phyloP scores from a whole-genome alignment of 1,139 yeast genomes.

The Saccharomyces hybrid region DNA sequence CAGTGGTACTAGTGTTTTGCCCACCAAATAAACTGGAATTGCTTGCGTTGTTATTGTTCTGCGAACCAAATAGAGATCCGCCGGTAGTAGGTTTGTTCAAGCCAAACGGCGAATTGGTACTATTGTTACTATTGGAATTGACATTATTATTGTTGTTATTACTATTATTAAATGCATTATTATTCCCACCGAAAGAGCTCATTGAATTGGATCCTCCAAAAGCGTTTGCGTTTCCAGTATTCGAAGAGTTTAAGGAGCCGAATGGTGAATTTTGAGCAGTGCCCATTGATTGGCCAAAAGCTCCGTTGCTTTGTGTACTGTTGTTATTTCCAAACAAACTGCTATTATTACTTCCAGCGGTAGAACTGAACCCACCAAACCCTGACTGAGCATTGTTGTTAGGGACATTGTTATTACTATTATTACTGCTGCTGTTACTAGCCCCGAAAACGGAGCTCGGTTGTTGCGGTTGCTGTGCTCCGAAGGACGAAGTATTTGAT shows the following conservation, averaged over 20 bases:
- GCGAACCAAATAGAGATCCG: background rate
- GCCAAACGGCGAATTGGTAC: constrained; percentile 22
- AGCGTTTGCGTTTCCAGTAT: constrained; percentile 8
- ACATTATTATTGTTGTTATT: constrained; percentile 18
- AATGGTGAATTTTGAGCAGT: constrained; percentile 15
- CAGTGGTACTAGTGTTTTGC: constrained; percentile 9
- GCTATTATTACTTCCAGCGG: constrained; percentile 17
- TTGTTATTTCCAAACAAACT: constrained; percentile 5
- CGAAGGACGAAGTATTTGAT: background rate
- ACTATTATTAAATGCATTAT: constrained; percentile 3
- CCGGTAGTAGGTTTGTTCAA: constrained; percentile 18
- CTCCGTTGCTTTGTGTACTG: background rate
- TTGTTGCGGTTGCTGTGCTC: constrained; percentile 3
- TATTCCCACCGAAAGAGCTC: constrained; percentile 15
- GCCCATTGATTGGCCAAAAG: constrained; percentile 1
- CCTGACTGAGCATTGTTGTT: constrained; percentile 37
- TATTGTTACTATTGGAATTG: constrained; percentile 4
- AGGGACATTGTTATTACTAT: constrained; percentile 1
- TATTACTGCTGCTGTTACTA: background rate
- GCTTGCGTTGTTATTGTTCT: background rate
- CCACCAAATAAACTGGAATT: constrained; percentile 10
- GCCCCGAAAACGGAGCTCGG: background rate
- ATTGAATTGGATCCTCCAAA: constrained; percentile 8
- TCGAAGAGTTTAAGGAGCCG: constrained; percentile 11
- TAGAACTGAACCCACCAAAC: constrained; percentile 52